These are phyloP conservation scores for Calonectria honghensis DNA, from an alignment of 2,329 filamentous ascomycete genomes.

Conservation along the genomic window DNA sequence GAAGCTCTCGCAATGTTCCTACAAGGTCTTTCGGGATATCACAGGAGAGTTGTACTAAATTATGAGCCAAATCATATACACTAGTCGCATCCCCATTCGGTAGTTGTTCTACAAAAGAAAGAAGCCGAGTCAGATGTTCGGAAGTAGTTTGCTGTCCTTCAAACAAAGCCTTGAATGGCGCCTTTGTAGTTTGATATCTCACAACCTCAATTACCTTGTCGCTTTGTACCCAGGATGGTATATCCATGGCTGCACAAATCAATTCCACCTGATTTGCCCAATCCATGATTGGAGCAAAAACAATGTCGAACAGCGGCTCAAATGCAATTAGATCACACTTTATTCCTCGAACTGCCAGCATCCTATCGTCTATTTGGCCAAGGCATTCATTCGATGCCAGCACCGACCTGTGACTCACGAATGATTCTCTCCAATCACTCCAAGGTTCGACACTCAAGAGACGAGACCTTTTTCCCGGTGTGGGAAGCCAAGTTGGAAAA, in stretches of 20 bases:
- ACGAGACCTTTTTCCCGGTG: background rate
- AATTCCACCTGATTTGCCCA: background rate
- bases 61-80: background rate
- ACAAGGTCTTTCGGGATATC: background rate
- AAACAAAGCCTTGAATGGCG: rapidly evolving
- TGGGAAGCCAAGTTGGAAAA: background rate
- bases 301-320: background rate
- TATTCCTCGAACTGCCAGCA: background rate
- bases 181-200: background rate
- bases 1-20: background rate
- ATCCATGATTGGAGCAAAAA: background rate
- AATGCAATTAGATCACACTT: background rate
- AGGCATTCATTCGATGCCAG: background rate
- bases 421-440: background rate
- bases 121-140: background rate
- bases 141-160: background rate
- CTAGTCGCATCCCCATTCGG: background rate
- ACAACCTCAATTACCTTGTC: background rate
- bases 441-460: background rate
- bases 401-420: background rate
- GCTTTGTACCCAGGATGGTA: background rate
- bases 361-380: background rate
- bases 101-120: background rate
- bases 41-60: background rate
- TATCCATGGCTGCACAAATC: background rate